phyloP scores from a whole-genome alignment of 352 stramenopile species.

The Globisporangium barbulae region DNA sequence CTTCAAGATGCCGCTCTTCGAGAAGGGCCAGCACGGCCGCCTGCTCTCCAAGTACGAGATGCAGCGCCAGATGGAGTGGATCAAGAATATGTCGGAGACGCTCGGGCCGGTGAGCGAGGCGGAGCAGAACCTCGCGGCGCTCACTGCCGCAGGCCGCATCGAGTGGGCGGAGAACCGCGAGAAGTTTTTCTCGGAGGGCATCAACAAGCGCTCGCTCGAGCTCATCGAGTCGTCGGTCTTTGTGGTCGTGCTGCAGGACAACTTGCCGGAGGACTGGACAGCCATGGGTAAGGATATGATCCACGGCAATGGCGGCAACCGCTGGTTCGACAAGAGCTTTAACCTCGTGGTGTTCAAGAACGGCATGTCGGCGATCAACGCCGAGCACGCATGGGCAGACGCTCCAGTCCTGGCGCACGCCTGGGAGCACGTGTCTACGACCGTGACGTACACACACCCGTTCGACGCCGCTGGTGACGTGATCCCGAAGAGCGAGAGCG shows the following conservation, averaged over 20 bases:
- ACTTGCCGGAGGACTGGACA: conserved; percentile 53
- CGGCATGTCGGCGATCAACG: conserved; percentile 91
- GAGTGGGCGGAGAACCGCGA: conserved; percentile 89
- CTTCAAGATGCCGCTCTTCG: conserved; percentile 87
- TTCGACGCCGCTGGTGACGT: conserved; percentile 59
- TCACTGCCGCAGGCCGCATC: conserved; percentile 83
- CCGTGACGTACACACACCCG: conserved; percentile 41
- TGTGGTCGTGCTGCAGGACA: conserved; percentile 71
- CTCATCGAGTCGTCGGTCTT: conserved; percentile 79
- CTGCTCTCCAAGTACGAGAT: conserved; percentile 76
- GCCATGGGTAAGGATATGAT: conserved; percentile 77
- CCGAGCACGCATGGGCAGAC: conserved; percentile 93
- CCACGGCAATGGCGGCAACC: conserved; percentile 88
- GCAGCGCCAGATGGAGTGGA: conserved; percentile 76
- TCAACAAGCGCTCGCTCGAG: conserved; percentile 85
- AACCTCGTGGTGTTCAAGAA: conserved; percentile 95
- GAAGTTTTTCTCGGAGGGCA: conserved; percentile 81
- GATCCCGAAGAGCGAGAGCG: conserved; percentile 35
- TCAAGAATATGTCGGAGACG: conserved; percentile 43
- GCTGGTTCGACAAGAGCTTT: conserved; percentile 98
- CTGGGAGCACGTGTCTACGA: conserved; percentile 78
- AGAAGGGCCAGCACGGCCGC: conserved; percentile 74
- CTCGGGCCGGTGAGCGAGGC: conserved; percentile 29
- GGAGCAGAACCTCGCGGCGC: conserved; percentile 62
- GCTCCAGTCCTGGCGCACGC: conserved; percentile 84